Base-by-base conservation (phyloP, 1,139 yeast genomes). In the Pichia sp. region DNA sequence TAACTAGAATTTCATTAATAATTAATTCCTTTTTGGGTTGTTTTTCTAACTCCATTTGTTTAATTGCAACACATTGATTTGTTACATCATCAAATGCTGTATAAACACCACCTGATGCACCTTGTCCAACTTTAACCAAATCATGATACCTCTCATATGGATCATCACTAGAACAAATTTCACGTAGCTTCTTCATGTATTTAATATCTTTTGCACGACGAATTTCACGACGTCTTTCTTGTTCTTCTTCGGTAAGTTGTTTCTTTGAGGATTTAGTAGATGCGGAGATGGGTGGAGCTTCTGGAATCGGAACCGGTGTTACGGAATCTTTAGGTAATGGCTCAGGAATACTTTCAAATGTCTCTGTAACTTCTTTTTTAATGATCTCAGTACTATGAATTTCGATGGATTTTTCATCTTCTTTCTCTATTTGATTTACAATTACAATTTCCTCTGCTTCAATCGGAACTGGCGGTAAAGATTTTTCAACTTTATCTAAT, bases 71-170 rank as follows among this genome's bases (percentile, higher is more conserved):
- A 42, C 84, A 74, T 38, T 72, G 72, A 48, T 79, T 74, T 9
- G 77, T 74, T 27, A 78, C 77, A 32, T 68, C 67, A 58, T 85
- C 89, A 61, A 83, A 82, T 0, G 97, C 97, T 38, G 95, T 87
- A 64, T 83, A 92, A 43, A 92, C 98, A 47, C 97, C 97, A 51
- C 98, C 98, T 38, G 95, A 83, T 0, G 98, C 98, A 62, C 98
- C 98, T 69, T 92, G 97, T 5, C 98, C 98, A 62, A 92, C 85
- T 70, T 92, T 90, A 26, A 76, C 72, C 53, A 90, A 71, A 61
- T 82, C 83, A 43, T 74, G 72, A 66, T 87, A 94, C 45, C 78
- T 66, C 48, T 72, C 72, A 35, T 82, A 79, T n/a, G 99, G 98
- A 66, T 94, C 95, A 3, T 92, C 95, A 39, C 79, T 82, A 2